Base-by-base conservation (phyloP, 2,329 filamentous ascomycete species). In the Ceratocystis cacaofunesta region DNA sequence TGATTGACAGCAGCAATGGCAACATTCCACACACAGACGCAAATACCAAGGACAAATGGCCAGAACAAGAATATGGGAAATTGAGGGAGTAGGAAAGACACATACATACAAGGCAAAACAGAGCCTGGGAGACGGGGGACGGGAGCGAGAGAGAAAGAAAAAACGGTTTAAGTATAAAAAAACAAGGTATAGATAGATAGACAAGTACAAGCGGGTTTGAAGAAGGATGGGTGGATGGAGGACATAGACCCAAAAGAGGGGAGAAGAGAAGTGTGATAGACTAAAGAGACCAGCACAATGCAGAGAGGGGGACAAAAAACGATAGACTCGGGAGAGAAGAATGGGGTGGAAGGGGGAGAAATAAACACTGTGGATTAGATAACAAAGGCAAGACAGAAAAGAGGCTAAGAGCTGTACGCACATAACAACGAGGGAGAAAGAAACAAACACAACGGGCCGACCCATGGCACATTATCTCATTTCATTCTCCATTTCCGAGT, bases 161-260 rank as follows among this genome's bases (percentile, higher is more conserved):
- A 41, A 64, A 55, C 57, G 17, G 30, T 30, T 12, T 17, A 19
- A n/a, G 48, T n/a, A 25, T 8, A 32, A 30, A 57, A 30, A 57
- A 57, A 57, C 22, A 32, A 57, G 52, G 52, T 57, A 57, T 57
- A 57, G 52, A 57, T 57, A 57, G 52, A 57, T 57, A 57, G 52
- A 57, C 52, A 57, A 57, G 28, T 57, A 57, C 52, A 57, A 57
- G 22, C 22, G 22, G 52, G 22, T 30, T 41, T 41, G 36, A 41
- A 41, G 25, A 28, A 57, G 52, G 17, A 19, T 52, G 10, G 28
- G 28, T 57, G 7, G 10, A 57, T 57, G 19, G 52, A 25, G 12
- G 48, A 52, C 22, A 52, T 10, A 22, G 48, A 52, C 7, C n/a
- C 48, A 22, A 52, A 12, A n/a, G n/a, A 52, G 48, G n/a, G 48